Conservation (phyloP, 179 eudicot genomes). For the Beta corolliflora region DNA sequence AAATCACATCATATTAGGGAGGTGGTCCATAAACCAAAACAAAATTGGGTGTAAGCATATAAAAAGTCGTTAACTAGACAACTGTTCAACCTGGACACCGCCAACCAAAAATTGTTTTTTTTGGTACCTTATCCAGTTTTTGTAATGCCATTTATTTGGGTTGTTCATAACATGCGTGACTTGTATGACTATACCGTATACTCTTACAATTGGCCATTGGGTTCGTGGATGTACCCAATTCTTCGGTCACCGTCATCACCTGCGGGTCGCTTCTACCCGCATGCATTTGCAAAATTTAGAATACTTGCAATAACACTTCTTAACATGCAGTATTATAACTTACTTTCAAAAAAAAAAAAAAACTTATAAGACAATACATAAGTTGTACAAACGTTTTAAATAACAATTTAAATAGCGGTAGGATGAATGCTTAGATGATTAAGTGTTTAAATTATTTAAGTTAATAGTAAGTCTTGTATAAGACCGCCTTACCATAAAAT, state of each 20-base stretch:
- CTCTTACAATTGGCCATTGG: neutral
- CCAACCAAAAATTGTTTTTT: constrained; percentile 7
- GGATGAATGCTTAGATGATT: no score
- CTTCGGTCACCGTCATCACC: constrained; percentile 27
- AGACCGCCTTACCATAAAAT: no score
- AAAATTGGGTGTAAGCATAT: neutral
- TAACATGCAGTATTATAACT: no score
- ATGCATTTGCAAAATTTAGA: constrained; percentile 12
- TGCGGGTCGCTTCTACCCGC: constrained; percentile 14
- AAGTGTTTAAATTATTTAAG: no score
- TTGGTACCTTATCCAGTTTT: constrained; percentile 21
- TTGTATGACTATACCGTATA: neutral
- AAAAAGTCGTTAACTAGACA: constrained; percentile 22
- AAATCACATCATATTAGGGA: neutral
- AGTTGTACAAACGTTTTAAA: no score
- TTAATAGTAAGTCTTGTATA: no score
- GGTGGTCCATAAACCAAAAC: neutral
- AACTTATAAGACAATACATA: no score
- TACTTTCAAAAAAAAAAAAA: no score
- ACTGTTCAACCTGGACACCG: constrained; percentile 5
- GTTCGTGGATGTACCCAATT: constrained; percentile 19
- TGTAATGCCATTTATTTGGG: constrained; percentile 2
- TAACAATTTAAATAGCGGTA: no score
- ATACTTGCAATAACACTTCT: no score
- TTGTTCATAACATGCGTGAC: constrained; percentile 12